Conservation (phyloP, 441 rosid species). For the Pelargonium myrrhifolium region DNA sequence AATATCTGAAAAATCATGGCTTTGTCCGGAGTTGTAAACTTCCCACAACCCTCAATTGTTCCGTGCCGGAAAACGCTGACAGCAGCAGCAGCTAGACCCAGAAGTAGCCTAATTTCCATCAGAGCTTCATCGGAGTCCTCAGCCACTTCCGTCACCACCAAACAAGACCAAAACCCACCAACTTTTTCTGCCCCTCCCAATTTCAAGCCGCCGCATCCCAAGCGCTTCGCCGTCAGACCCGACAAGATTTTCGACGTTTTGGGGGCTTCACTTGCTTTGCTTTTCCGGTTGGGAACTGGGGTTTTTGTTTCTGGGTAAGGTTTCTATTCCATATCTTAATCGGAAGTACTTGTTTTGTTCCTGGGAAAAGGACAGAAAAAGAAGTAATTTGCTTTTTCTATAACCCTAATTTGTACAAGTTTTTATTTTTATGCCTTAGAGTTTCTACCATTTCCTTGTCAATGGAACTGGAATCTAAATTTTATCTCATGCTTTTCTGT, state of each 20-base stretch:
- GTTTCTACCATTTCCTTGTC: not conserved
- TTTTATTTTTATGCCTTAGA: not conserved
- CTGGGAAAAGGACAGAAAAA: not conserved
- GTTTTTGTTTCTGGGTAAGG: conserved; percentile 69
- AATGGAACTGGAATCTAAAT: too few species aligned
- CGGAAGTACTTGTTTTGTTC: not conserved
- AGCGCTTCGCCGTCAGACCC: conserved; percentile 49
- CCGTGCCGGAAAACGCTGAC: conserved; percentile 1
- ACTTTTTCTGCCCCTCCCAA: conserved; percentile 56
- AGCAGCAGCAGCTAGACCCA: not conserved
- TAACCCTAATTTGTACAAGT: not conserved
- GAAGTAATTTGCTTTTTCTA: not conserved
- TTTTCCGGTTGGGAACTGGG: conserved; percentile 76
- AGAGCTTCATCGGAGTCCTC: conserved; percentile 45
- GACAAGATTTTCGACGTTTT: conserved; percentile 49
- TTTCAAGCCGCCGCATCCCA: conserved; percentile 74
- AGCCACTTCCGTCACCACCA: conserved; percentile 25
- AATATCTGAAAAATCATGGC: not conserved
- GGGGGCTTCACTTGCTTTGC: conserved; percentile 62
- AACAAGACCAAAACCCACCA: conserved; percentile 24
- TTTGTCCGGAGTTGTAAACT: not conserved
- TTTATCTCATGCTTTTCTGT: too few species aligned
- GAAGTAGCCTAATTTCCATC: conserved; percentile 27
- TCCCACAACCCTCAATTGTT: not conserved
- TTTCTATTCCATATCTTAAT: not conserved